These are phyloP conservation scores for Leptoxyphium fumago DNA, from an alignment of 2,329 filamentous ascomycete species.

Conservation along the genomic window DNA sequence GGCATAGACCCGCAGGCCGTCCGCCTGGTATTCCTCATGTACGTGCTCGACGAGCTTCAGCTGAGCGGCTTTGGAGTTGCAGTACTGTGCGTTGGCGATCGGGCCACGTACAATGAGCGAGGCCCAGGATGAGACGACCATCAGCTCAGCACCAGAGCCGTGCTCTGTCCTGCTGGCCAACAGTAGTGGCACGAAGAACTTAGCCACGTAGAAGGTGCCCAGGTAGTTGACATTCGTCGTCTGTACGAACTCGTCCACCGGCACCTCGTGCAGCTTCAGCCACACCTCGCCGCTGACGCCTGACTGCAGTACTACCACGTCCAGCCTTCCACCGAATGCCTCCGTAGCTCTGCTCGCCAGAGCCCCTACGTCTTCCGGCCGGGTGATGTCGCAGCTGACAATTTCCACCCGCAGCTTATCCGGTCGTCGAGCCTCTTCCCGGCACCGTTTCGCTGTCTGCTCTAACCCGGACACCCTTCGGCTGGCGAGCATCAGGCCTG, in stretches of 20 bases:
- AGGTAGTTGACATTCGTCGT: constrained; percentile 16
- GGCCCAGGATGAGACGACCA: constrained; percentile 21
- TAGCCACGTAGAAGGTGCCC: constrained; percentile 16
- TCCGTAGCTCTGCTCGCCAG: constrained; percentile 7
- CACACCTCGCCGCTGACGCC: constrained; percentile 11
- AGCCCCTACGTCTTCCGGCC: constrained; percentile 5
- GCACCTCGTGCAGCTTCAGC: constrained; percentile 10
- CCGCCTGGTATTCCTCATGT: constrained; percentile 19
- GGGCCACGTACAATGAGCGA: constrained; percentile 21
- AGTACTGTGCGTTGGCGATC: constrained; percentile 27
- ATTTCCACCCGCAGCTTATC: constrained; percentile 14
- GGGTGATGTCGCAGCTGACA: constrained; percentile 14
- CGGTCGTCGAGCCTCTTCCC: constrained; percentile 7
- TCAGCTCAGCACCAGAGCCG: constrained; percentile 10
- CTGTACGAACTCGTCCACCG: constrained; percentile 10
- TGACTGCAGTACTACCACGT: constrained; percentile 14
- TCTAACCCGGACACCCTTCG: constrained; percentile 17
- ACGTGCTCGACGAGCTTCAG: constrained; percentile 25
- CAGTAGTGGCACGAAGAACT: constrained; percentile 14
- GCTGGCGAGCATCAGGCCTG: constrained; percentile 21
- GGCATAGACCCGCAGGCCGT: constrained; percentile 16
- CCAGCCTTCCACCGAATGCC: constrained; percentile 10
- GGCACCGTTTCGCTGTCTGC: constrained; percentile 13
- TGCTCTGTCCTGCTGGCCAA: constrained; percentile 10
- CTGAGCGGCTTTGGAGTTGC: constrained; percentile 24